Evolutionary conservation across 2,329 filamentous ascomycete genomes (phyloP), one percentile per base, ranked within the genome.

Genomic region (Pseudogymnoascus pannorum): DNA sequence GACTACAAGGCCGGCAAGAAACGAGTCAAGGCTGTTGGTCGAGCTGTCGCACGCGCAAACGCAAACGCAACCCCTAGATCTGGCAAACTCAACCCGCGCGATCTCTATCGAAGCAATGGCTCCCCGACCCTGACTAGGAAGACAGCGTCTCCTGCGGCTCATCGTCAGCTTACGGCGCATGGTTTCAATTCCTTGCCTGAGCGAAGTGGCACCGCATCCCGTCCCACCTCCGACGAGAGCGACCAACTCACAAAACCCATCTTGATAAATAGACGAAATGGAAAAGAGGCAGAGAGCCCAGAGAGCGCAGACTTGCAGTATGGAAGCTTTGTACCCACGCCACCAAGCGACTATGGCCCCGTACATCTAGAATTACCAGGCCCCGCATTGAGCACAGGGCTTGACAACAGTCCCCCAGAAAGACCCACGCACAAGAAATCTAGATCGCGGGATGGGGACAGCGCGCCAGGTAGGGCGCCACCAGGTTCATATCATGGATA

Each of bases 1-100:
- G 86, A 97, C 75, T 97, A 97, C 80, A 96, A 96, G 81, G 86
- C 86, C 61, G 93, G 92, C 64, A 97, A 97, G 77, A 97, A 97
- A 77, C 88, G 92, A 72, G 81, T 97, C 74, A 97, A 97, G 75
- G 86, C 86, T 61, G 87, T 97, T 59, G 76, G 81, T 22, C 84
- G 88, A 64, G 91, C 91, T 63, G 81, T 94, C 64, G 80, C 83
- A 77, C 75, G 84, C 77, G 74, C 84, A 72, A 78, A 82, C 63
- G 74, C 83, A 72, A 78, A 82, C 63, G 74, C 77, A 62, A 82
- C 83, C 0, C 82, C 85, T 8, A 65, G 64, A 62, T 60, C 63
- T 20, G 60, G 54, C 26, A 62, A 16, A 57, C 64, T 60, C 14
- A 33, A 62, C 40, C 16, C 22, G 60, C 33, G 51, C 31, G n/a